These are phyloP conservation scores for Middelhovenomyces tepae DNA, from an alignment of 805 yeast genomes.

Conservation along the genomic window DNA sequence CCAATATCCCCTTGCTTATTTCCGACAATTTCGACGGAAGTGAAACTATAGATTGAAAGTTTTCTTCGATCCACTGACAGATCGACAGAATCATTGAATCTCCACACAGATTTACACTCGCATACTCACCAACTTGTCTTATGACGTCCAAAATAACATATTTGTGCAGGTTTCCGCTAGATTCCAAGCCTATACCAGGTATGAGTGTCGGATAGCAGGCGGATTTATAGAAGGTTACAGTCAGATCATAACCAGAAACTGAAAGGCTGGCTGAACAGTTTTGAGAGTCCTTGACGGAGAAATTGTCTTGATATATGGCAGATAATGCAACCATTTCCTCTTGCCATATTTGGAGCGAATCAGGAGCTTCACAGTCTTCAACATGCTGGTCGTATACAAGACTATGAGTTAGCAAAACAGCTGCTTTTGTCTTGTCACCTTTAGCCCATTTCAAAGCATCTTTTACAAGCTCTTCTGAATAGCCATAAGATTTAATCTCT, in stretches of 20 bases:
- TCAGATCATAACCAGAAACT: constrained; percentile 7
- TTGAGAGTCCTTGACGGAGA: constrained; percentile 14
- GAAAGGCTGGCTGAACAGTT: background rate
- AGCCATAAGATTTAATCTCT: constrained; percentile 58
- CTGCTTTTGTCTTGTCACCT: constrained; percentile 42
- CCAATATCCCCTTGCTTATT: constrained; percentile 23
- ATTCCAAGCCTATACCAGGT: constrained; percentile 59
- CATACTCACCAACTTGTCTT: constrained; percentile 23
- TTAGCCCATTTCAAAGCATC: constrained; percentile 35
- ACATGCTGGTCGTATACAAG: constrained; percentile 17
- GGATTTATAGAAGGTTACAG: constrained; percentile 35
- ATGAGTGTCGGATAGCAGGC: constrained; percentile 51
- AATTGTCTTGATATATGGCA: constrained; percentile 46
- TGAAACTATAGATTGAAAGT: constrained; percentile 47
- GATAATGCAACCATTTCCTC: constrained; percentile 65
- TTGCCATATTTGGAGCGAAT: constrained; percentile 47
- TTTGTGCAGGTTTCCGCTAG: constrained; percentile 24
- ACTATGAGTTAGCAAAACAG: constrained; percentile 30
- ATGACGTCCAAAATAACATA: constrained; percentile 29
- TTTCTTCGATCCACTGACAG: constrained; percentile 71
- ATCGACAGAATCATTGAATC: constrained; percentile 59
- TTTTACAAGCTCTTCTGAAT: constrained; percentile 54
- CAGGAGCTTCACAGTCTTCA: constrained; percentile 4
- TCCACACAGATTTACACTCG: constrained; percentile 41
- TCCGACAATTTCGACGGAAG: constrained; percentile 66